Percentiles rank a stretch among this genome's conserved stretches.
Conservation (phyloP, 208 protist species). For the Leishmania amazonensis region DNA sequence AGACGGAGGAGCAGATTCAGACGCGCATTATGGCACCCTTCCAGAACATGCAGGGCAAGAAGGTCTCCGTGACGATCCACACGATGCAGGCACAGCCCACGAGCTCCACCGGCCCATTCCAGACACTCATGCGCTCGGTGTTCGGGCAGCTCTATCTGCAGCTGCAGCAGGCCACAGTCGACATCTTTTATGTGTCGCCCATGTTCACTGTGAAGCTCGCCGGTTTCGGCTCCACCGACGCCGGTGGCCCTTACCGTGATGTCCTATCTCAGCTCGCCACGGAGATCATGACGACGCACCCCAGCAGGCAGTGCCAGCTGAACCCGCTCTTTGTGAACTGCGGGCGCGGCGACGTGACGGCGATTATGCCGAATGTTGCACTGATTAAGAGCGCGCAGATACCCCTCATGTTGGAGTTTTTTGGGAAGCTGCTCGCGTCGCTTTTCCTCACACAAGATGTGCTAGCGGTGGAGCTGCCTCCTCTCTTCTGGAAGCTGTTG, state of each 20-base stretch:
- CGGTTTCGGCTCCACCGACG: conserved; percentile 90
- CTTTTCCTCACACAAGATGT: conserved; percentile 91
- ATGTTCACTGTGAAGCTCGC: conserved; percentile 91
- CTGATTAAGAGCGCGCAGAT: conserved; percentile 62
- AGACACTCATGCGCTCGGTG: conserved; percentile 78
- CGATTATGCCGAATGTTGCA: conserved; percentile 78
- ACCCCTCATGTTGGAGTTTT: conserved; percentile 92
- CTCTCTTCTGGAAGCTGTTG: conserved; percentile 94
- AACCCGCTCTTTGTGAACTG: conserved; percentile 90
- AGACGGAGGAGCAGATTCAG: conserved; percentile 79
- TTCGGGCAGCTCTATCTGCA: conserved; percentile 91
- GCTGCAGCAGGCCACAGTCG: conserved; percentile 60
- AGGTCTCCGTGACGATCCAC: conserved; percentile 84
- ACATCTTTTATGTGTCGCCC: conserved; percentile 83
- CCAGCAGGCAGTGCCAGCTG: conserved; percentile 75
- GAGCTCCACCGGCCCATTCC: conserved; percentile 53
- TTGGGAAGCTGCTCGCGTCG: conserved; percentile 93
- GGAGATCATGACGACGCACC: conserved; percentile 90
- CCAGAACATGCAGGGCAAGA: conserved; percentile 59
- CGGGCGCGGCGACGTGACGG: conserved; percentile 55
- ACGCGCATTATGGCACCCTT: conserved; percentile 83
- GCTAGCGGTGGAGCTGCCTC: conserved; percentile 92
- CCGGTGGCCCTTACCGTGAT: conserved; percentile 92
- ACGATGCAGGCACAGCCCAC: conserved; percentile 81
- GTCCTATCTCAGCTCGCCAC: conserved; percentile 85